Conservation (phyloP, 768 basidiomycete genomes). For the Leccinum rimulosum region DNA sequence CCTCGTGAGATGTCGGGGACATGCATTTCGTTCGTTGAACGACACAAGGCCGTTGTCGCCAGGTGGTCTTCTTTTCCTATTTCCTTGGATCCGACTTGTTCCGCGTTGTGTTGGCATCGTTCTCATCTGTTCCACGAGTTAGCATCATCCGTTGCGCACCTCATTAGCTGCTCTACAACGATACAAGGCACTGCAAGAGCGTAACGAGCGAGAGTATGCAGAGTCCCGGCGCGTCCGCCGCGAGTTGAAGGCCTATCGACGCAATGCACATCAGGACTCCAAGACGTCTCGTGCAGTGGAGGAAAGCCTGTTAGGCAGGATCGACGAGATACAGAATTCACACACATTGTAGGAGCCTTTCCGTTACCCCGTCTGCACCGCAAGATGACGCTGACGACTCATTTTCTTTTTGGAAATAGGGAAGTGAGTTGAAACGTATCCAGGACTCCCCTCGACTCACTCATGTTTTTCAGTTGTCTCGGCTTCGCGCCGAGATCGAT, state of each 20-base stretch:
- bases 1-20: not conserved
- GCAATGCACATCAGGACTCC: conserved; percentile 31
- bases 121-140: conserved; percentile 24
- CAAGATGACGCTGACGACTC: conserved; percentile 13
- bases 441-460: conserved; percentile 17
- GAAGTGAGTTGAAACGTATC: conserved; percentile 27
- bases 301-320: conserved; percentile 32
- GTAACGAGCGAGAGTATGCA: conserved; percentile 29
- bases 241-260: conserved; percentile 30
- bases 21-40: not conserved
- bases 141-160: conserved; percentile 34
- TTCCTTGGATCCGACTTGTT: conserved; percentile 21
- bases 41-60: not conserved
- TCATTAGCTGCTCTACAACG: conserved; percentile 36
- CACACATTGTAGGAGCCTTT: conserved; percentile 26
- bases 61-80: conserved; percentile 1
- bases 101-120: conserved; percentile 10
- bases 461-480: conserved; percentile 29
- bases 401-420: conserved; percentile 7
- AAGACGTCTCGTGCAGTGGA: conserved; percentile 37
- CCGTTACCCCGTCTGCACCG: conserved; percentile 3
- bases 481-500: conserved; percentile 36
- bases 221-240: conserved; percentile 34
- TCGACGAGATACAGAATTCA: conserved; percentile 31
- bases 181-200: conserved; percentile 38